Evolutionary conservation across 371 early-diverging fungal genomes (phyloP), one percentile per base, ranked within the genome.

Genomic region (Circinella minor): DNA sequence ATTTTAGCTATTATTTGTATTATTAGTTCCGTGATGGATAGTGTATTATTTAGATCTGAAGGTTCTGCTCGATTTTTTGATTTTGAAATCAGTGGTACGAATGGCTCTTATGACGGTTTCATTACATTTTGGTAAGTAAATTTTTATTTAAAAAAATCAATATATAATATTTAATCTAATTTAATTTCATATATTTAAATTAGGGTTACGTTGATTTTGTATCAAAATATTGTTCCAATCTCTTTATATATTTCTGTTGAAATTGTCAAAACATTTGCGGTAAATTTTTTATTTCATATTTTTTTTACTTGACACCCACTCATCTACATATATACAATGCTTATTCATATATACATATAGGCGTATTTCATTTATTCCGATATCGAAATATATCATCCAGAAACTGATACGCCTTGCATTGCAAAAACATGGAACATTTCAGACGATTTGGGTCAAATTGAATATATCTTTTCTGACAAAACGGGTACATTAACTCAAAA

Each of bases 401-500:
- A 88, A 10, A 84, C 87, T 7, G 90, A 96, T 69, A 86, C 88
- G 36, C 90, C 92, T 4, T 95, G 95, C 75, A 81, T 90, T 14
- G 92, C 96, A 18, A 91, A 93, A 67, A 91, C 95, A 47, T 97
- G 96, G 92, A 96, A 90, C 63, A 86, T 93, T 48, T 90, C 92
- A 9, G 94, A 93, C 67, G 93, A 93, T 69, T 77, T 91, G 20
- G 93, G 99, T 18, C 94, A 95, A 74, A 93, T 99, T 67, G 94
- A 97, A 67, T 97, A 95, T 81, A 89, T 98, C 15, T 94, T 98
- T 68, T 92, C 94, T n/a, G 98, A 98, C 86, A 98, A 98, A 69
- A 92, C 94, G 0, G 94, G 94, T 15, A 93, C 94, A 6, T 71
- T 93, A 62, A 93, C 94, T 0, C 89, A 92, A 65, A 93, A 93